These are phyloP conservation scores for Paraurostyla sp. DNA, from an alignment of 73 alveolate species.

Conservation along the genomic window DNA sequence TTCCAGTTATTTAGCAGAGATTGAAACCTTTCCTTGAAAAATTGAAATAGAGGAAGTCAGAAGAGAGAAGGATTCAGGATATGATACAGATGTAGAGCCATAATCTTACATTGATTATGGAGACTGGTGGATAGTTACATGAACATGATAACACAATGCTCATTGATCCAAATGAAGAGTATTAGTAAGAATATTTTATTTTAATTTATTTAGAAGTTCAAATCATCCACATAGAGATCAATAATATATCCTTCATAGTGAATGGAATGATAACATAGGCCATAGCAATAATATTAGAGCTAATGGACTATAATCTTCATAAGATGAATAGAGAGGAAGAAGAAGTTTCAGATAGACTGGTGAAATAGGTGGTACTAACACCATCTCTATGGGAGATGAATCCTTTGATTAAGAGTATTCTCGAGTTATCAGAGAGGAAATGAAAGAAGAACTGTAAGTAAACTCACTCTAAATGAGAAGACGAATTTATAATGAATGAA, in stretches of 20 bases:
- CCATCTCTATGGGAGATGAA: background rate
- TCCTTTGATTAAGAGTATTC: background rate
- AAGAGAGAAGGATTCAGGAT: background rate
- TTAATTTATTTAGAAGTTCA: no score
- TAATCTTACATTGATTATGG: background rate
- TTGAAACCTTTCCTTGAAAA: slow-evolving; percentile 3
- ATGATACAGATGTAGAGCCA: background rate
- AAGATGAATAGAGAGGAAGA: background rate
- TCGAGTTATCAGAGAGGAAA: background rate
- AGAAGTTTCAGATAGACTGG: background rate
- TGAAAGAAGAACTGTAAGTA: background rate
- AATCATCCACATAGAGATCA: background rate
- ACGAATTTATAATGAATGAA: background rate
- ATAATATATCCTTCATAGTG: slow-evolving; percentile 7
- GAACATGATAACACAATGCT: no score
- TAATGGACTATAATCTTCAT: background rate
- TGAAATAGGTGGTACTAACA: background rate
- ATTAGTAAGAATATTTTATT: no score
- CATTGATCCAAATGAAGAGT: no score
- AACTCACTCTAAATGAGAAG: background rate
- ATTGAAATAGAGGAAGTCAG: background rate
- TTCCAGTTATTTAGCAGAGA: slow-evolving; percentile 36
- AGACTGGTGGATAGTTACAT: slow-evolving; percentile 30
- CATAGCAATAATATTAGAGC: background rate
- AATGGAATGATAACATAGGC: background rate